Base-by-base conservation (phyloP, 495 filamentous ascomycete genomes). In the Astrocystis sublimbata region DNA sequence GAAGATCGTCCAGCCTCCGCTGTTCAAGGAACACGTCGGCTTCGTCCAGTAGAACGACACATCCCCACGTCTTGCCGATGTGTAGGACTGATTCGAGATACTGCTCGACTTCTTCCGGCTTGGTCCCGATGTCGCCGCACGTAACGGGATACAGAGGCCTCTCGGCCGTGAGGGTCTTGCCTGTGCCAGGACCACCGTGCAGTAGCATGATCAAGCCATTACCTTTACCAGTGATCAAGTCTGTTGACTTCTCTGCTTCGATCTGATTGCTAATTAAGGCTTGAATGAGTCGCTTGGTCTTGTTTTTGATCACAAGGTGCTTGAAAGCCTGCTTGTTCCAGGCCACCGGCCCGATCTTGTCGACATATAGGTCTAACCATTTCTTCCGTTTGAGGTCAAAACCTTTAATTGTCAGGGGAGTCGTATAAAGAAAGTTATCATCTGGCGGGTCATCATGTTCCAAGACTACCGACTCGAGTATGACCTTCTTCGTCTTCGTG, bases 121-220 rank as follows among this genome's bases (percentile, higher is more conserved):
- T 62, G 2, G 70, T 81, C 0, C 81, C 80, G 0, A 85, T 69
- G 40, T 85, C 81, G 3, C 82, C 81, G 6, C 75, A 76, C 8
- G 76, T 80, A 4, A 86, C 75, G 0, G 71, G 47, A 43, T 79
- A 81, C 0, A 85, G 68, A 4, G 83, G 80, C 17, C 69, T 66
- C 49, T 75, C 73, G 2, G 81, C 81, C 0, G 82, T 85, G 0
- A 78, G 58, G 2, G 83, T 84, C 58, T 86, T 84, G 0, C 81
- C 81, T 6, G 74, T 73, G 0, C 80, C 81, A 1, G 59, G 49
- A 1, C 36, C 40, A 10, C 54, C 54, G 13, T 58, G 54, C 1
- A 81, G 78, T 1, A 65, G 66, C 3, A 81, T 81, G 40, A 80
- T 78, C 0, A 85, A 73, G 1, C 81, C 83, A 21, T 76, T 76